Conservation (phyloP, 1,284 basidiomycete species). For the Irpex lacteus region DNA sequence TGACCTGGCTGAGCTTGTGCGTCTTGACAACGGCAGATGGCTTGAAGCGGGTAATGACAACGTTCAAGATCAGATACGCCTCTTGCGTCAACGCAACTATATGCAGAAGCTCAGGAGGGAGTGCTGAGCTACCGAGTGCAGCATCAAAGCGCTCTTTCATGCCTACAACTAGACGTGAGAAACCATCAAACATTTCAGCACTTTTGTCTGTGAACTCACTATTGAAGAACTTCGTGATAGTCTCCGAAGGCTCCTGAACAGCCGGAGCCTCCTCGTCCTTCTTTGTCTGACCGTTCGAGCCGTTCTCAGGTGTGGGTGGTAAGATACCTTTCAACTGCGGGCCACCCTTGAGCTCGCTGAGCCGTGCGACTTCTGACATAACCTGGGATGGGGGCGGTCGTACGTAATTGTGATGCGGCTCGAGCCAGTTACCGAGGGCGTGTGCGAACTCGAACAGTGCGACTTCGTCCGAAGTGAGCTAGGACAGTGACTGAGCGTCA, state of each 20-base stretch:
- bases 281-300: slow-evolving; percentile 51
- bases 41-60: slow-evolving; percentile 72
- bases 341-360: slow-evolving; percentile 66
- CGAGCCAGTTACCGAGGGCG: slow-evolving; percentile 68
- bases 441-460: slow-evolving; percentile 55
- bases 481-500: neutral
- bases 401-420: slow-evolving; percentile 67
- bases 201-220: slow-evolving; percentile 33
- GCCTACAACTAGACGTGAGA: slow-evolving; percentile 30
- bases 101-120: slow-evolving; percentile 60
- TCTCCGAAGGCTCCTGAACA: slow-evolving; percentile 56
- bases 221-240: slow-evolving; percentile 59
- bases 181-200: neutral
- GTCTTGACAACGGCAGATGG: slow-evolving; percentile 62
- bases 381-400: slow-evolving; percentile 67
- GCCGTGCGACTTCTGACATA: slow-evolving; percentile 68
- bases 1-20: slow-evolving; percentile 66
- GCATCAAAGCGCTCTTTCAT: slow-evolving; percentile 52
- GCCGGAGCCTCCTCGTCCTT: slow-evolving; percentile 68
- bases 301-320: slow-evolving; percentile 41
- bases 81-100: slow-evolving; percentile 72
- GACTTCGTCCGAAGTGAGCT: slow-evolving; percentile 67
- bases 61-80: slow-evolving; percentile 65
- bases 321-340: slow-evolving; percentile 63
- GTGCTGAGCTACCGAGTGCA: slow-evolving; percentile 34